A percentile compares a stretch with the other conserved stretches of the same genome.
Conservation (phyloP, 176 grass and related monocot genomes). For the Ananas comosus region DNA sequence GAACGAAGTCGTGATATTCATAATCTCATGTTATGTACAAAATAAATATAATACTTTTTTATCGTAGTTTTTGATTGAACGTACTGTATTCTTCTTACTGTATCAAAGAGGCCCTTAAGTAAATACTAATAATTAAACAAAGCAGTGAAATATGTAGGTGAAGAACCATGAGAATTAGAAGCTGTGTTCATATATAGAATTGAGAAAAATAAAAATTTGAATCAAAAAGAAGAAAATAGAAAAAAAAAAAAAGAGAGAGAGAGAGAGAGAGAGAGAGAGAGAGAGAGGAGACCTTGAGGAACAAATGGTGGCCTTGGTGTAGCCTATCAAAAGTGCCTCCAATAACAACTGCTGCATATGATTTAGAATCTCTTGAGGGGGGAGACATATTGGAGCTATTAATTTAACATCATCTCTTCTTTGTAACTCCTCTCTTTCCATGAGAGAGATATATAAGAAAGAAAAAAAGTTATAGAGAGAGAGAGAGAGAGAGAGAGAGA, state of each 20-base stretch:
- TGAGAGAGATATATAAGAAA: background rate
- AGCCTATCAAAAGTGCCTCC: slow-evolving; percentile 90
- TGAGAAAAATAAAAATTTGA: background rate
- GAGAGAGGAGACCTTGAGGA: slow-evolving; percentile 44
- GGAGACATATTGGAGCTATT: background rate
- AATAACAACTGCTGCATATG: slow-evolving; percentile 52
- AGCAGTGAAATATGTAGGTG: background rate
- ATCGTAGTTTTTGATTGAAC: no score
- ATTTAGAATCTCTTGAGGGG: background rate
- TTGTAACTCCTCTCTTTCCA: background rate
- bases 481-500: background rate
- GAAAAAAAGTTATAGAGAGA: background rate
- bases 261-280: background rate
- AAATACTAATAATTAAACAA: background rate
- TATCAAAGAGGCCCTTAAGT: no score
- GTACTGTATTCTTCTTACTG: no score
- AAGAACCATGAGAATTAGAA: background rate
- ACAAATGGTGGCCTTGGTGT: slow-evolving; percentile 74
- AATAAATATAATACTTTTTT: no score
- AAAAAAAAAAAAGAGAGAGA: background rate
- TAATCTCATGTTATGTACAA: no score
- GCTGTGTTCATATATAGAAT: background rate
- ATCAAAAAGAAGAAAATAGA: slow-evolving; percentile 1
- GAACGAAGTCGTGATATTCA: no score
- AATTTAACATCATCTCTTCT: background rate